These are phyloP conservation scores for Odontarrhena argentea DNA, from an alignment of 345 rosid species.

Conservation along the genomic window DNA sequence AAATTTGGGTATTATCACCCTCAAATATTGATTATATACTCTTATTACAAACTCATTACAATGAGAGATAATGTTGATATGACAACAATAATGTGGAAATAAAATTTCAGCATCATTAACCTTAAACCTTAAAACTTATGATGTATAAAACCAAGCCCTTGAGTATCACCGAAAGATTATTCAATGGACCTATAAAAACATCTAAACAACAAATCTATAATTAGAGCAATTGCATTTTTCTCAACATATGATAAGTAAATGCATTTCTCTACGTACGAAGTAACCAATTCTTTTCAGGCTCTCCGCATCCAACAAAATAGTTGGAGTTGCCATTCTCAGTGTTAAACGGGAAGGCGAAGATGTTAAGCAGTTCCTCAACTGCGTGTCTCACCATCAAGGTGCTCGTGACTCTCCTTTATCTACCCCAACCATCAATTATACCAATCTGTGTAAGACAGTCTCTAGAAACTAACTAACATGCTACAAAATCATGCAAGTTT, in stretches of 20 bases:
- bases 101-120: constrained; percentile 25
- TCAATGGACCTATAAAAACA: constrained; percentile 14
- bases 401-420: constrained; percentile 90
- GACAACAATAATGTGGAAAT: constrained; percentile 30
- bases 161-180: background rate
- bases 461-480: constrained; percentile 73
- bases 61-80: constrained; percentile 23
- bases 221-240: constrained; percentile 8
- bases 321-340: constrained; percentile 87
- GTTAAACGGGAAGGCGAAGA: constrained; percentile 84
- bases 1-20: constrained; percentile 30
- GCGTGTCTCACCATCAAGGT: constrained; percentile 83
- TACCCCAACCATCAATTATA: constrained; percentile 97
- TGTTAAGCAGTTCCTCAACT: constrained; percentile 73
- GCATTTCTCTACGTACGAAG: constrained; percentile 90
- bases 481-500: constrained; percentile 87
- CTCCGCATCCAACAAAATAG: constrained; percentile 84
- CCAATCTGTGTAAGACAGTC: constrained; percentile 75
- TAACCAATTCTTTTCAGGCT: constrained; percentile 79
- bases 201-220: constrained; percentile 23
- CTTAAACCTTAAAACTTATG: constrained; percentile 22
- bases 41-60: constrained; percentile 26
- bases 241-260: constrained; percentile 37
- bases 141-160: constrained; percentile 27
- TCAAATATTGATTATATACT: constrained; percentile 26